Evolutionary conservation across 73 alveolate species (phyloP).

Genomic region (Effrenium voratum): DNA sequence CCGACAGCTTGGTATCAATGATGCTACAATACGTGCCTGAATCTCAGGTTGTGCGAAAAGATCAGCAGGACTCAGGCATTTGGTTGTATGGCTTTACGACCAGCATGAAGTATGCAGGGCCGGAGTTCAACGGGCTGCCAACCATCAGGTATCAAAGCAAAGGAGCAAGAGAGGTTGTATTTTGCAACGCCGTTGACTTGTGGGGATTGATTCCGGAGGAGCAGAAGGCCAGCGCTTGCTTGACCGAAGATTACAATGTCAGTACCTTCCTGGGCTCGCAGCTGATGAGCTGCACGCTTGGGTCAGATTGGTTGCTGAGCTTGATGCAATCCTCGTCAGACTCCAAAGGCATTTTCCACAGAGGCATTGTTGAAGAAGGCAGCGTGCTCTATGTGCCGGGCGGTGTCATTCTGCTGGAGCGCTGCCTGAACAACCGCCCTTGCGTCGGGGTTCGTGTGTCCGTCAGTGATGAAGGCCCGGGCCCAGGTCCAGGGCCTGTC

Average conservation of each 20-base stretch:
- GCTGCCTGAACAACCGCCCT: background rate
- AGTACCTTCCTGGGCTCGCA: background rate
- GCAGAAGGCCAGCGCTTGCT: background rate
- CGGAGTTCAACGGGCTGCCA: background rate
- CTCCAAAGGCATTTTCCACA: background rate
- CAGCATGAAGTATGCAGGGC: background rate
- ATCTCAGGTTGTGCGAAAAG: background rate
- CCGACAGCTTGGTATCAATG: no score
- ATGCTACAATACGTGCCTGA: background rate
- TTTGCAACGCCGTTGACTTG: background rate
- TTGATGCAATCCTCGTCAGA: background rate
- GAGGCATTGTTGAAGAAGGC: background rate
- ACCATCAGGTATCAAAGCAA: background rate
- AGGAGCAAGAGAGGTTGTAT: background rate
- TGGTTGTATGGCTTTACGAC: background rate
- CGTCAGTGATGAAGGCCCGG: background rate
- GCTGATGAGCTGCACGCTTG: background rate
- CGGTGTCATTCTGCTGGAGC: background rate
- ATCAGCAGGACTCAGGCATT: background rate
- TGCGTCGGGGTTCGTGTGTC: background rate
- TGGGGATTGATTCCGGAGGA: background rate
- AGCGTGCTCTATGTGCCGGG: background rate
- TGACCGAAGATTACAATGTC: background rate
- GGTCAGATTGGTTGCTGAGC: background rate
- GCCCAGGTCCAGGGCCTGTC: background rate